Conservation (phyloP, 208 protist genomes). For the Leptomonas pyrrhocoris region DNA sequence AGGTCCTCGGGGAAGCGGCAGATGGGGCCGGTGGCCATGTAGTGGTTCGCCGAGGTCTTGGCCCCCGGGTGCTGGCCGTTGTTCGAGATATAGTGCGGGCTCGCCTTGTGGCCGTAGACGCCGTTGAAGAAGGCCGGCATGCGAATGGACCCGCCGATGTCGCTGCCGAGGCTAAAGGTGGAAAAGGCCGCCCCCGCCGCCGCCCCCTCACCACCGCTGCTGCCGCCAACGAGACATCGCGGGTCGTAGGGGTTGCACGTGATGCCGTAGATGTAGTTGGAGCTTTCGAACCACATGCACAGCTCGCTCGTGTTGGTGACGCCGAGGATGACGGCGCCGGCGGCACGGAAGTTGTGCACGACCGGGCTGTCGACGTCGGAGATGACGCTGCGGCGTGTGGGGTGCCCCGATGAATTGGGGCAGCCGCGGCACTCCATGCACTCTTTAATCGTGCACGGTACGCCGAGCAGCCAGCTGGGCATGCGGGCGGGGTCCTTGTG, state of each 20-base stretch:
- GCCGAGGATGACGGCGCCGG: conserved; percentile 91
- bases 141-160: conserved; percentile 91
- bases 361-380: conserved; percentile 68
- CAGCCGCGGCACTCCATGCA: conserved; percentile 81
- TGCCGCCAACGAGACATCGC: conserved; percentile 82
- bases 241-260: conserved; percentile 91
- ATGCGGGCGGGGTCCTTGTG: conserved; percentile 40
- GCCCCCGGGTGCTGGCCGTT: conserved; percentile 79
- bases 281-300: conserved; percentile 91
- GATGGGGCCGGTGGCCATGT: conserved; percentile 87
- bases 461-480: conserved; percentile 83
- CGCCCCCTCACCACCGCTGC: conserved; percentile 85
- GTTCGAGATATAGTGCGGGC: conserved; percentile 85
- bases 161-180: conserved; percentile 85
- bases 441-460: conserved; percentile 90
- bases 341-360: conserved; percentile 83
- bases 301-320: conserved; percentile 91
- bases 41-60: conserved; percentile 74
- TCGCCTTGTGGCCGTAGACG: conserved; percentile 89
- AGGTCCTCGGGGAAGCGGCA: conserved; percentile 86
- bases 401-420: conserved; percentile 82
- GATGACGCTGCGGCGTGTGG: conserved; percentile 48
- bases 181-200: conserved; percentile 80
- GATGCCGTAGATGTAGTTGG: conserved; percentile 90
- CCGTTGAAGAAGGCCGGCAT: conserved; percentile 92